Percentiles rank a stretch among this genome's conserved stretches.
Evolutionary conservation across 2,329 filamentous ascomycete species (phyloP).

Genomic region (Hirsutella minnesotensis): DNA sequence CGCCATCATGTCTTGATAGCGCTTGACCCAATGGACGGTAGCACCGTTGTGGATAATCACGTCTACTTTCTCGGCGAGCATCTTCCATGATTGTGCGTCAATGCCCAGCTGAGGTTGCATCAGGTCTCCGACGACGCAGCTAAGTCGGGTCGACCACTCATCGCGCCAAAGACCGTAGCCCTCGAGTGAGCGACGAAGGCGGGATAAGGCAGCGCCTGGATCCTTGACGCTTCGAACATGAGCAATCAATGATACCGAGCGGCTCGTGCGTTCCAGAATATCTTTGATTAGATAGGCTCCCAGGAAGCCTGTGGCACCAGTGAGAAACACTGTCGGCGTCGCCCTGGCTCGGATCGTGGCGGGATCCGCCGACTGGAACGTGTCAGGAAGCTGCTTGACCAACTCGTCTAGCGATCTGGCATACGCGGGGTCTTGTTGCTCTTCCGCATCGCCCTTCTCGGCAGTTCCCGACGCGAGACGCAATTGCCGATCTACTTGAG

Average conservation of each 20-base stretch:
- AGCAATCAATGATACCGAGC: slow-evolving; percentile 62
- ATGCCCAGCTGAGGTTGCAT: slow-evolving; percentile 62
- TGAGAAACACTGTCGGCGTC: slow-evolving; percentile 60
- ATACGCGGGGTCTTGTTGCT: slow-evolving; percentile 21
- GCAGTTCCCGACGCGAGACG: slow-evolving; percentile 54
- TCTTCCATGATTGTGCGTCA: slow-evolving; percentile 51
- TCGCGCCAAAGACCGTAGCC: slow-evolving; percentile 70
- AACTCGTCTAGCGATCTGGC: slow-evolving; percentile 66
- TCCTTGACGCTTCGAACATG: slow-evolving; percentile 40
- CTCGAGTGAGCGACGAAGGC: slow-evolving; percentile 65
- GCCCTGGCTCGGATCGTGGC: slow-evolving; percentile 48
- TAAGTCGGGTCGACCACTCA: slow-evolving; percentile 46
- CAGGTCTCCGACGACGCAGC: slow-evolving; percentile 64
- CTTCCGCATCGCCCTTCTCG: slow-evolving; percentile 46
- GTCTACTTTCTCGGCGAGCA: slow-evolving; percentile 54
- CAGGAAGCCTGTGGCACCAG: slow-evolving; percentile 65
- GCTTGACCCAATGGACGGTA: slow-evolving; percentile 68
- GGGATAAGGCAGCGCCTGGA: slow-evolving; percentile 55
- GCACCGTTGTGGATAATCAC: slow-evolving; percentile 76
- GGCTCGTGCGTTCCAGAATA: slow-evolving; percentile 52
- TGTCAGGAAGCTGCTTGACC: slow-evolving; percentile 57
- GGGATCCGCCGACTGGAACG: slow-evolving; percentile 45
- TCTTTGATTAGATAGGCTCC: slow-evolving; percentile 63
- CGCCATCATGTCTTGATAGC: slow-evolving; percentile 58
- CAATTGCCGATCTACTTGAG: slow-evolving; percentile 56